These are phyloP conservation scores for Candida nitratophila DNA, from an alignment of 805 yeast species.

Conservation along the genomic window DNA sequence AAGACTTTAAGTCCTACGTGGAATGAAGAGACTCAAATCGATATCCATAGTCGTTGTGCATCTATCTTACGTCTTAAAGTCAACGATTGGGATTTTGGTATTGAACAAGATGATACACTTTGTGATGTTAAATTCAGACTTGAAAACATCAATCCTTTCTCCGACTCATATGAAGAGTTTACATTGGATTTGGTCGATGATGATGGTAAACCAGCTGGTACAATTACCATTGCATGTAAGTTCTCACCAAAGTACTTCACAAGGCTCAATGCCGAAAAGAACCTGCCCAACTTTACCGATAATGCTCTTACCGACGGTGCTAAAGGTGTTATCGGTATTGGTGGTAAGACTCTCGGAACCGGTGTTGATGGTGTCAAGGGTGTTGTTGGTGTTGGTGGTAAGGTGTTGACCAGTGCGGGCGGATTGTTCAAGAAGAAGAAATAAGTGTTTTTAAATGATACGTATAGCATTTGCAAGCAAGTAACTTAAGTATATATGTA, in stretches of 20 bases:
- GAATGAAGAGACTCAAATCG: conserved; percentile 62
- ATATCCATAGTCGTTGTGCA: conserved; percentile 54
- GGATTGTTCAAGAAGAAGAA: conserved; percentile 23
- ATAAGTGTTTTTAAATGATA: neutral
- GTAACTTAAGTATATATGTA: no score
- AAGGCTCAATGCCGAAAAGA: conserved; percentile 31
- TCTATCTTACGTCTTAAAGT: conserved; percentile 52
- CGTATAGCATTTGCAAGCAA: neutral
- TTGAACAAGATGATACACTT: conserved; percentile 74
- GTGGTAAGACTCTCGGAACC: conserved; percentile 9
- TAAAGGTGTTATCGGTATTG: conserved; percentile 29
- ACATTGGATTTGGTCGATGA: conserved; percentile 46
- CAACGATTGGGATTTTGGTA: conserved; percentile 92
- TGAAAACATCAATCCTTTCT: conserved; percentile 51
- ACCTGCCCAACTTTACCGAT: conserved; percentile 29
- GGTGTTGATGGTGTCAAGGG: conserved; percentile 33
- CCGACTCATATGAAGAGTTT: conserved; percentile 35
- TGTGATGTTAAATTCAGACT: conserved; percentile 59
- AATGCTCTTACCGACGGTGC: conserved; percentile 40
- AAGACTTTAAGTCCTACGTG: conserved; percentile 87
- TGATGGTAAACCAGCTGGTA: conserved; percentile 55
- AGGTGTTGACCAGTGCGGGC: conserved; percentile 42
- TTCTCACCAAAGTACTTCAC: conserved; percentile 68
- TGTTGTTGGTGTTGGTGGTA: conserved; percentile 41
- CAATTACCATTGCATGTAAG: conserved; percentile 45